Evolutionary conservation across 257 asterid species (phyloP).

Genomic region (Solanum chmielewskii): DNA sequence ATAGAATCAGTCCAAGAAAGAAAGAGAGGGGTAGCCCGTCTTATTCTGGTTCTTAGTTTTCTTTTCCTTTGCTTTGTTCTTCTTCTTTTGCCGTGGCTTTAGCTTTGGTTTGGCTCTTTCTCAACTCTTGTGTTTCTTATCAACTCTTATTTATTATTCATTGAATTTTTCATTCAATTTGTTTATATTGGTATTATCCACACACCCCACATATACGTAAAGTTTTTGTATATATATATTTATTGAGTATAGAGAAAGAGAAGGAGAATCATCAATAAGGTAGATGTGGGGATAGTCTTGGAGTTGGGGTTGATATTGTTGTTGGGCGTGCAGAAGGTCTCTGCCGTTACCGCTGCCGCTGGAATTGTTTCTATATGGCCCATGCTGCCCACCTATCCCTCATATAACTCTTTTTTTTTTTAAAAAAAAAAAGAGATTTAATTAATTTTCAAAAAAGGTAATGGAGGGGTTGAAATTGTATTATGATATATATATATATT

Average conservation of each 20-base stretch:
- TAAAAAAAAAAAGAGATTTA: background rate
- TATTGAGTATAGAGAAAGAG: background rate
- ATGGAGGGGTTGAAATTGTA: background rate
- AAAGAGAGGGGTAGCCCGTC: background rate
- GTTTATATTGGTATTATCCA: background rate
- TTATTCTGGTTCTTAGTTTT: conserved; percentile 5
- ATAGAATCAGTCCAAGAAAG: conserved; percentile 18
- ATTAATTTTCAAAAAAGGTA: background rate
- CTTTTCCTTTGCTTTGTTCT: conserved; percentile 1
- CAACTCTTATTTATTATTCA: conserved; percentile 1
- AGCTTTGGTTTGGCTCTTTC: conserved; percentile 14
- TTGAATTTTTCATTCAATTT: background rate
- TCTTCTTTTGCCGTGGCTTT: conserved; percentile 15
- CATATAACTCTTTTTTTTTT: background rate
- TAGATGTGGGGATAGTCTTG: conserved; percentile 6
- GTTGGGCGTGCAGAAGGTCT: conserved; percentile 27
- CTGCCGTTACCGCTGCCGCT: conserved; percentile 23
- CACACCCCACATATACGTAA: background rate
- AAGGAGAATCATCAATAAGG: background rate
- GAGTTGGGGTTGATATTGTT: conserved; percentile 13
- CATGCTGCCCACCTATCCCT: conserved; percentile 6
- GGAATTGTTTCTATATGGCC: conserved; percentile 12
- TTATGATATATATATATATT: background rate
- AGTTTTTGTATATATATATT: background rate
- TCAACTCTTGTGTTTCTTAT: conserved; percentile 23